Base-by-base conservation (phyloP, 2,329 filamentous ascomycete species). In the Beauveria rudraprayagi region DNA sequence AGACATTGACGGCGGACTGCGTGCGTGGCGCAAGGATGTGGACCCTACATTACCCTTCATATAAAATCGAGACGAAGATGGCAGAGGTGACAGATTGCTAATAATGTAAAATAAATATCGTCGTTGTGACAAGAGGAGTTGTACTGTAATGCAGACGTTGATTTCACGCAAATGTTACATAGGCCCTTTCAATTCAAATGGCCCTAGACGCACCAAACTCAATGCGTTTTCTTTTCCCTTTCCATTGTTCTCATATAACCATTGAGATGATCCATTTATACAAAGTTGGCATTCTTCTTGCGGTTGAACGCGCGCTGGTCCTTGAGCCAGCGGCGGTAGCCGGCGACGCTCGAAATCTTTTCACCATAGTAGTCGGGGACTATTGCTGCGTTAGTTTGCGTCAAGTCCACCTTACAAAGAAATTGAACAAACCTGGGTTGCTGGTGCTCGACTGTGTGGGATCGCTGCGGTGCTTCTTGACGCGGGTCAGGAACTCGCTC, bases 311-410 rank as follows among this genome's bases (percentile, higher is more conserved):
- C 93, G 64, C 93, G 83, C 80, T 97, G 94, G 71, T 99, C 94
- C 81, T 96, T 97, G 70, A 99, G 78, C 94, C 94, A 99, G 73
- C 91, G 88, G 69, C 94, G 82, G 75, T 97, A 99, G 52, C 91
- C 92, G 59, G 87, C 82, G 24, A 97, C 91, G 69, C 92, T 96
- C 56, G 90, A 90, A 69, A 99, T 96, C 82, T 97, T 97, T 79
- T 99, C 94, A 69, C 94, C 94, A 70, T 99, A 99, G 77, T 96
- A 99, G 73, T 99, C 94, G 48, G 93, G 92, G 1, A 96, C 90
- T 82, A 8, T n/a, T 2, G 34, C 5, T 16, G 16, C 11, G 58
- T 71, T 63, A 72, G 67, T 19, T 52, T 19, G 16, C 14, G 19
- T n/a, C 34, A 52, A 6, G 53, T 5, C 19, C 34, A n/a, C 5